Evolutionary conservation across 768 basidiomycete species (phyloP), one percentile per base, ranked within the genome.

Genomic region (Mycena vulgaris): DNA sequence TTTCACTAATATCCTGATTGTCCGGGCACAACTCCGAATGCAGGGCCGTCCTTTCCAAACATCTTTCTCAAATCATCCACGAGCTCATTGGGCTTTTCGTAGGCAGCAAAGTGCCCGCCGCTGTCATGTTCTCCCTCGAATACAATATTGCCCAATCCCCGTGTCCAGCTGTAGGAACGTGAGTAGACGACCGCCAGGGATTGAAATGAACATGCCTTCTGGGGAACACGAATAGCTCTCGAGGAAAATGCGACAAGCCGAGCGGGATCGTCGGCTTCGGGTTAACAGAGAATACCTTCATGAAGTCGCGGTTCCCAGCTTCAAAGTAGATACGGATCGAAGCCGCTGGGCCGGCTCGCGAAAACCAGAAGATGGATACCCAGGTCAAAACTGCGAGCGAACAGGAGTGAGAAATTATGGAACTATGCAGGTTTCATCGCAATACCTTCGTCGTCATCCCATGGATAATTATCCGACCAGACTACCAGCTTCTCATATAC

Each of bases 401-500:
- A 53, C 31, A 28, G 30, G 28, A 30, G 2, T 21, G 40, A 9
- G 5, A 48, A 27, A 10, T 17, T 9, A 27, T 19, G 14, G 14
- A 21, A 5, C 23, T 16, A 63, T n/a, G 5, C 25, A 37, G 48
- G 5, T 28, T 28, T n/a, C 30, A 33, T 11, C 9, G 31, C 21
- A 25, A 13, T 21, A 52, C 68, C 61, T 52, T 69, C 68, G 21
- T 69, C 60, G 19, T 58, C 68, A 17, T 69, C 47, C 48, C 68
- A 69, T 2, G 62, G 39, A 21, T 69, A 69, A 3, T 23, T 28
- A 31, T 69, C 60, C 7, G 68, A 53, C 68, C 68, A 69, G 17
- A 0, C 9, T 2, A 67, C 66, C 4, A 59, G 57, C 51, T 59
- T 67, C 49, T 81, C 81, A 55, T 79, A 82, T 42, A 82, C 80